Base-by-base conservation (phyloP, 2,329 filamentous ascomycete genomes). In the Penicillium olsonii region DNA sequence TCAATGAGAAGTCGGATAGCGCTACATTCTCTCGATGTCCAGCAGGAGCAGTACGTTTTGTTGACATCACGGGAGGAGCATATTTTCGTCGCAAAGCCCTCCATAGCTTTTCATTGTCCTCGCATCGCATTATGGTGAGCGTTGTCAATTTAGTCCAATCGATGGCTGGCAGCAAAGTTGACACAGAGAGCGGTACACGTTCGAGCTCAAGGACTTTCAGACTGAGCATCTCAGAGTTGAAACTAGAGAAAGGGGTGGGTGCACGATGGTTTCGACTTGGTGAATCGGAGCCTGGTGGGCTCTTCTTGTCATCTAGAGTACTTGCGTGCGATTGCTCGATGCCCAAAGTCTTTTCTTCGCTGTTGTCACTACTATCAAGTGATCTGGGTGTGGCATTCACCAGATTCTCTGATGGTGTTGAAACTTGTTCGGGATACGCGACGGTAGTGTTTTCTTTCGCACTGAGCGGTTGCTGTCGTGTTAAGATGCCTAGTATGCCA, bases 191-290 rank as follows among this genome's bases (percentile, higher is more conserved):
- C 0, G 83, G 80, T 2, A 92, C 81, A 19, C 87, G 82, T 68
- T 94, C 88, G 2, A 94, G 75, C 68, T 91, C 88, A 9, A 94
- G 74, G 2, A 78, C 83, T 50, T 88, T 84, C n/a, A 94, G 72
- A 53, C 77, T 81, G 14, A 94, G 72, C 17, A 74, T 68, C 35
- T 75, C 74, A 55, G 70, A 66, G 38, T 59, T 64, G 33, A 55
- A 41, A 24, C 55, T 55, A 22, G 59, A 45, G 12, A 37, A 48
- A 14, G 42, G 46, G 6, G 19, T 24, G 8, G 39, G 47, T 20
- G 42, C 39, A 11, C 26, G 45, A 12, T 51, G 17, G 34, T 47
- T 55, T 17, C 27, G 31, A 15, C 27, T 29, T 29, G 35, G 33
- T 29, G 38, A 27, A 27, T 17, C 11, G 39, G 37, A 42, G 22